Base-by-base conservation (phyloP, 179 eudicot genomes). In the Vitellaria paradoxa region DNA sequence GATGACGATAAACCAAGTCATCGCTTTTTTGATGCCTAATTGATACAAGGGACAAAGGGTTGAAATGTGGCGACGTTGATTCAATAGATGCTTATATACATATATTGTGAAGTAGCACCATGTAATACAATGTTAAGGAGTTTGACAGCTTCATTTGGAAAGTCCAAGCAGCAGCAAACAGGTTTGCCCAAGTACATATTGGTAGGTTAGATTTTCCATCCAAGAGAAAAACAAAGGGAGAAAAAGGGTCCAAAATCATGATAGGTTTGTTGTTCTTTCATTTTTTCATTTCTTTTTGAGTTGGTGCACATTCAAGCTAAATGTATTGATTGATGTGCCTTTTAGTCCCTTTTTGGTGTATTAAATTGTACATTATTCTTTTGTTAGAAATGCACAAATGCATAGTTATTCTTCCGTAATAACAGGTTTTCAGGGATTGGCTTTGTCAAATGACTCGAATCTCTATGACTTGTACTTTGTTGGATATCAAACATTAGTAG, bases 71-170 rank as follows among this genome's bases (percentile, higher is more conserved):
- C 15, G 7, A 52, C 14, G 13, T 50, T 50, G 56, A 9, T 52
- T 0, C 14, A 52, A 15, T 14, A 50, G 40, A 23, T 21, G 18
- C 56, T 50, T 3, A 2, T 52, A 45, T 52, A 8, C 3, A 13
- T n/a, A 49, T 6, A 63, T 26, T 56, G 72, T 49, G 71, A 75
- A 78, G 49, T 37, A 45, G 70, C 65, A 68, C 65, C 76, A 21
- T 73, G 66, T 69, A 76, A 24, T 68, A 10, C 60, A 47, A 74
- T 42, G 56, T 52, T 26, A 20, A 63, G 45, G 65, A 17, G 49
- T 37, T 52, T 50, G 12, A 49, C 7, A 64, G 40, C 20, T 66
- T 73, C 59, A 40, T 66, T 68, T 67, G 9, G 40, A 23, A 52
- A 59, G 47, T 59, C 9, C 37, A 74, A 60, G 52, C 63, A n/a